These are phyloP conservation scores for Arachis hypogaea DNA, from an alignment of 306 rosid genomes.

Conservation along the genomic window DNA sequence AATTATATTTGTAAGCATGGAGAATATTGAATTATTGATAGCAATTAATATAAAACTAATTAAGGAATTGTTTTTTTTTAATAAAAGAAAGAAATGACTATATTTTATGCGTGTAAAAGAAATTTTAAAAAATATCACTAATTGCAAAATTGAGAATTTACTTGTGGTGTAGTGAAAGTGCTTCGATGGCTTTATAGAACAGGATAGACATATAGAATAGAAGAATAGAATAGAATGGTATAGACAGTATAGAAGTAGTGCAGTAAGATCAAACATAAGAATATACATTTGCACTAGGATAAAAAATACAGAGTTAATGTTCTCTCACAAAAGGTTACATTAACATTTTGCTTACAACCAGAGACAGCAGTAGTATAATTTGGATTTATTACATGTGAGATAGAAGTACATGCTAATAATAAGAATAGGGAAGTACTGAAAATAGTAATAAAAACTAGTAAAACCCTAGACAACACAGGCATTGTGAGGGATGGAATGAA, in stretches of 20 bases:
- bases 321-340: not conserved
- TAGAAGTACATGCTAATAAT: constrained; percentile 34
- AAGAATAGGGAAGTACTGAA: constrained; percentile 36
- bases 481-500: constrained; percentile 1
- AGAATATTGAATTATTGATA: too few species aligned
- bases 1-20: too few species aligned
- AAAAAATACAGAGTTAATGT: not conserved
- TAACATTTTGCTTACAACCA: constrained; percentile 37
- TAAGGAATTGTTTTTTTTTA: too few species aligned
- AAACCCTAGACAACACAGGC: constrained; percentile 3
- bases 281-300: not conserved
- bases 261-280: not conserved
- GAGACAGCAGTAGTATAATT: constrained; percentile 10
- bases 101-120: too few species aligned
- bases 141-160: too few species aligned
- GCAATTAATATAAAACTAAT: too few species aligned
- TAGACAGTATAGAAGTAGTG: not conserved
- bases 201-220: too few species aligned
- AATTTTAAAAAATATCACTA: too few species aligned
- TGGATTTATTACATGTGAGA: constrained; percentile 22
- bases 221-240: too few species aligned
- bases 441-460: constrained; percentile 33
- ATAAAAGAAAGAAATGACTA: too few species aligned
- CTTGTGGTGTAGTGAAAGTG: too few species aligned
- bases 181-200: too few species aligned